These are phyloP conservation scores for Halteria grandinella DNA, from an alignment of 73 alveolate genomes.

Conservation along the genomic window DNA sequence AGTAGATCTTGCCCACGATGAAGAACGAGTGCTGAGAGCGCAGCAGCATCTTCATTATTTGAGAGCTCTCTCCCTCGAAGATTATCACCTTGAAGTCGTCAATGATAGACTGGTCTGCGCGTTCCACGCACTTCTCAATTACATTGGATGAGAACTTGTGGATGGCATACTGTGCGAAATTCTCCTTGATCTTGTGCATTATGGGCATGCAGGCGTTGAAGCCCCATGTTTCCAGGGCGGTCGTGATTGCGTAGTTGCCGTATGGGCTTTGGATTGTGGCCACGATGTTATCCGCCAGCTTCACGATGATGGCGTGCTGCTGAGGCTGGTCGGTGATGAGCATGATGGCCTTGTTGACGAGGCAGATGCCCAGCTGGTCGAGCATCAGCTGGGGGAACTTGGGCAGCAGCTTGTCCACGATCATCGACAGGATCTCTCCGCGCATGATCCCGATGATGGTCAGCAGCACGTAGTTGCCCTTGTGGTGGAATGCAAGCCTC, in stretches of 20 bases:
- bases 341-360: conserved; percentile 81
- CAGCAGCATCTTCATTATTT: conserved; percentile 40
- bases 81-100: conserved; percentile 15
- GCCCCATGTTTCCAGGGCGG: conserved; percentile 71
- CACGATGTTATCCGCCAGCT: conserved; percentile 62
- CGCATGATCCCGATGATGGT: too few species aligned
- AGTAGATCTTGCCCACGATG: conserved; percentile 19
- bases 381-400: conserved; percentile 53
- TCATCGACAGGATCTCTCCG: conserved; percentile 56
- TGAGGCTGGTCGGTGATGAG: conserved; percentile 3
- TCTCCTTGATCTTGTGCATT: conserved; percentile 47
- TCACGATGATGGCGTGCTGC: conserved; percentile 35
- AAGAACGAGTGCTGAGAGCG: conserved; percentile 27
- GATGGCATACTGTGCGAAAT: conserved; percentile 54
- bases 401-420: conserved; percentile 69
- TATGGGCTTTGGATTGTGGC: conserved; percentile 84
- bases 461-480: conserved; percentile 66
- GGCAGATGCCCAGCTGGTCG: conserved; percentile 87
- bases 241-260: conserved; percentile 93
- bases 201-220: conserved; percentile 37
- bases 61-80: conserved; percentile 38
- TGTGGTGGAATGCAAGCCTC: conserved; percentile 60
- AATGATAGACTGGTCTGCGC: conserved; percentile 45
- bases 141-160: conserved; percentile 79
- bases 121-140: conserved; percentile 80